Evolutionary conservation across 352 stramenopile genomes (phyloP), one percentile per base, ranked within the genome.

Genomic region (Phytophthora niederhauseri): DNA sequence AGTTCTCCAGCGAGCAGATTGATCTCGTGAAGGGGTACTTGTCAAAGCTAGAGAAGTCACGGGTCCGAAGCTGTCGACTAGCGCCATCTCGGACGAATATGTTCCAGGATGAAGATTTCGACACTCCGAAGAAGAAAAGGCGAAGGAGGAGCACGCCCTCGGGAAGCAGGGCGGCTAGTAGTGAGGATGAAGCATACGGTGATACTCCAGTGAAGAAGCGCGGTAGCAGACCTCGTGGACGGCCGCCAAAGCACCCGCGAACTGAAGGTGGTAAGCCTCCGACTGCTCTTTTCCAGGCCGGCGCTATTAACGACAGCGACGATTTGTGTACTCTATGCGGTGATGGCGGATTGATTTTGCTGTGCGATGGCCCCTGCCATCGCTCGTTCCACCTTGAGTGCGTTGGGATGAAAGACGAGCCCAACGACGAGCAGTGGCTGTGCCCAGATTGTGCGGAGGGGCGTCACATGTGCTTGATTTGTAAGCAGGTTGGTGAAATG

Each of bases 301-400:
- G 79, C 7, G 76, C 80, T 28, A 91, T 92, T 63, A 93, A 97
- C 67, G 85, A 92, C 55, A 96, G 91, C 59, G 89, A 95, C 61
- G 93, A 98, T 64, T 66, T 98, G 61, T 98, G 94, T 70, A 96
- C 91, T 38, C 66, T 98, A 15, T 98, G 94, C 49, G 90, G 92
- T 9, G 94, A 98, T 51, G 94, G 94, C 12, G 94, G 94, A 0
- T 67, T 97, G 36, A 96, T 98, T 53, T 72, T 98, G 14, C 66
- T 98, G 15, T 98, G 94, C 58, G 94, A 98, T 48, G 94, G 94
- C 7, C 90, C 89, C 14, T 98, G 94, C 64, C 93, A 98, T 65
- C 88, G 94, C 3, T 97, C 93, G 30, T 98, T 98, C 68, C 94
- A 98, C 73, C 65, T 97, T n/a, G 78, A 96, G 28, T 98, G 94